A percentile compares a stretch with the other conserved stretches of the same genome.
These are phyloP conservation scores for Neoscytalidium dimidiatum DNA, from an alignment of 2,329 filamentous ascomycete species.

Conservation along the genomic window DNA sequence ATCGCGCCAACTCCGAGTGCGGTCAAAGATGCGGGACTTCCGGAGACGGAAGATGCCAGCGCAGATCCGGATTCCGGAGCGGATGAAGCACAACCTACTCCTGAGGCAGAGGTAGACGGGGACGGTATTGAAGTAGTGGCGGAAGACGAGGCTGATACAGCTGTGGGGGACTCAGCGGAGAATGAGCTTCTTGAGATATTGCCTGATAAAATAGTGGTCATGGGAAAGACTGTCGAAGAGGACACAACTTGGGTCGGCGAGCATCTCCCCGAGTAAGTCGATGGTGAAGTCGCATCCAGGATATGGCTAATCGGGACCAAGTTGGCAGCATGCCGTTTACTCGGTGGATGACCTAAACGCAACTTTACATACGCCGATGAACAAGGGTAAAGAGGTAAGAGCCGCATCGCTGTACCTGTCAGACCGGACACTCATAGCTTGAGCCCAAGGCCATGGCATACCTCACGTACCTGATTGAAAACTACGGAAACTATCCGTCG, in stretches of 20 bases:
- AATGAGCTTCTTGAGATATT: neutral
- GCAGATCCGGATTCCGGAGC: neutral
- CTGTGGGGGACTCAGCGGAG: neutral
- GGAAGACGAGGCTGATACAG: neutral
- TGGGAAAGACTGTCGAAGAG: slow-evolving; percentile 19
- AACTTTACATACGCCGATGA: slow-evolving; percentile 23
- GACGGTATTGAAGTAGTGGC: neutral
- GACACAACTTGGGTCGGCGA: slow-evolving; percentile 25
- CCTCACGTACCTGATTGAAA: slow-evolving; percentile 28
- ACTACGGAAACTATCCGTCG: slow-evolving; percentile 26
- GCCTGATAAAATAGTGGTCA: slow-evolving; percentile 17
- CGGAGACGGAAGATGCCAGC: neutral
- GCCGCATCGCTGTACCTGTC: no score
- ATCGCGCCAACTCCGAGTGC: no score
- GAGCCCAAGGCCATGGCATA: slow-evolving; percentile 25
- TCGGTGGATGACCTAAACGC: slow-evolving; percentile 21
- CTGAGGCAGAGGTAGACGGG: neutral
- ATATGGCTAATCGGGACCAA: neutral
- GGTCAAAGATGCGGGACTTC: no score
- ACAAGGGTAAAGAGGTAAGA: slow-evolving; percentile 26
- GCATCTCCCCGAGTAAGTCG: slow-evolving; percentile 17
- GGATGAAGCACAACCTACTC: neutral
- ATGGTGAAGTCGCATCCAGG: no score
- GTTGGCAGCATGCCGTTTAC: slow-evolving; percentile 22
- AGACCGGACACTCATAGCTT: no score